A percentile compares a stretch with the other conserved stretches of the same genome.
Evolutionary conservation across 176 grass and related monocot genomes (phyloP).

Genomic region (Oryza nivara): DNA sequence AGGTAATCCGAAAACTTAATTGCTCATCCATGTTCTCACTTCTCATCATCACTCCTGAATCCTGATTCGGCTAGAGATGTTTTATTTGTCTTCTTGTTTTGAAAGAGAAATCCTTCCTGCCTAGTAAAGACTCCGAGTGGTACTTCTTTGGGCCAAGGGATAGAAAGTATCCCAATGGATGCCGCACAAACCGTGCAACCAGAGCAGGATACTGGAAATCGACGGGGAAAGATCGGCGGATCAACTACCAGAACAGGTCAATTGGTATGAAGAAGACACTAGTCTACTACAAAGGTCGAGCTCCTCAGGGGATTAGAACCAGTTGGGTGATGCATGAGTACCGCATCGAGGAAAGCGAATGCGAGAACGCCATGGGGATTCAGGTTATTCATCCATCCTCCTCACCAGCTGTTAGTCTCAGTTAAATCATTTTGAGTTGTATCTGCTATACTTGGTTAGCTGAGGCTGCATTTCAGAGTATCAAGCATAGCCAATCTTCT

Average conservation of each 20-base stretch:
- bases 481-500: background rate
- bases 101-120: conserved; percentile 95
- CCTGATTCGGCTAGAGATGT: conserved; percentile 30
- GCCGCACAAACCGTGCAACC: conserved; percentile 89
- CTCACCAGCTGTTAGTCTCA: conserved; percentile 12
- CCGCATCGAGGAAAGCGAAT: conserved; percentile 90
- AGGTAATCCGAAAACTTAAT: conserved; percentile 54
- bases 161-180: conserved; percentile 88
- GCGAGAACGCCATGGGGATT: conserved; percentile 88
- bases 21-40: conserved; percentile 18
- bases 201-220: conserved; percentile 96
- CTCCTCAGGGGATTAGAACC: conserved; percentile 85
- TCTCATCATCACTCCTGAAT: background rate
- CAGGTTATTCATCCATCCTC: conserved; percentile 61
- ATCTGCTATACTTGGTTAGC: conserved; percentile 20
- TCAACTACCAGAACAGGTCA: conserved; percentile 74
- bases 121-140: conserved; percentile 92
- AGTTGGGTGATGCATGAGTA: conserved; percentile 99
- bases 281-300: conserved; percentile 90
- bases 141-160: conserved; percentile 97
- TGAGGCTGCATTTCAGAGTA: conserved; percentile 24
- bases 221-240: conserved; percentile 82
- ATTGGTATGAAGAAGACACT: conserved; percentile 99
- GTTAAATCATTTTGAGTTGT: conserved; percentile 17
- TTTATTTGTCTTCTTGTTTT: conserved; percentile 48